Evolutionary conservation across 140 eudicot species (phyloP).

Genomic region (Ambrosia hybrid): DNA sequence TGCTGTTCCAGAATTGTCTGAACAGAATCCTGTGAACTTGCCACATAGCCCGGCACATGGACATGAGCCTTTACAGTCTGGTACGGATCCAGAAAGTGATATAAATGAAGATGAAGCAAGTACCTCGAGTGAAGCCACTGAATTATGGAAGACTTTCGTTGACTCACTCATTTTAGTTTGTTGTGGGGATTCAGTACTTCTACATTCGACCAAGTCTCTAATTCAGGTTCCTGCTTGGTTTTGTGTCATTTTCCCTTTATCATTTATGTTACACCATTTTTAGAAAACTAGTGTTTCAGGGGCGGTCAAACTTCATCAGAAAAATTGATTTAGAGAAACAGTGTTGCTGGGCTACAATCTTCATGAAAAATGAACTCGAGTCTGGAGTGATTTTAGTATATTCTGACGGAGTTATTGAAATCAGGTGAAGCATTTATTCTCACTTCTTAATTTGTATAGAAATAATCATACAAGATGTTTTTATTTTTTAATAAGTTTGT

Average conservation of each 20-base stretch:
- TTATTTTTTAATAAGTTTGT: background rate
- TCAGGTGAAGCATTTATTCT: slow-evolving; percentile 52
- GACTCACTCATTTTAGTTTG: slow-evolving; percentile 75
- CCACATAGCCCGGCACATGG: slow-evolving; percentile 47
- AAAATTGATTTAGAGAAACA: slow-evolving; percentile 54
- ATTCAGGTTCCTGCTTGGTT: slow-evolving; percentile 56
- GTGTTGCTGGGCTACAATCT: slow-evolving; percentile 69
- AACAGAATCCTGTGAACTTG: slow-evolving; percentile 31
- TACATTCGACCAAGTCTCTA: slow-evolving; percentile 61
- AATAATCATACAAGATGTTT: background rate
- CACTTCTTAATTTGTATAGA: slow-evolving; percentile 7
- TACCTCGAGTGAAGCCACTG: slow-evolving; percentile 32
- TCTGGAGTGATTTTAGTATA: slow-evolving; percentile 66
- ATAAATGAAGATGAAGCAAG: slow-evolving; percentile 33
- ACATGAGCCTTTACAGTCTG: too few relatives aligned
- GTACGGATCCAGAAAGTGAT: slow-evolving; percentile 43
- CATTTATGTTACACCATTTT: slow-evolving; percentile 15
- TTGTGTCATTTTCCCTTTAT: slow-evolving; percentile 15
- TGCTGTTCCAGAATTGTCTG: slow-evolving; percentile 48
- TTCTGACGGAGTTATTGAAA: slow-evolving; percentile 72
- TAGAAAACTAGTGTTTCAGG: slow-evolving; percentile 43
- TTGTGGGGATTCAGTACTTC: slow-evolving; percentile 54
- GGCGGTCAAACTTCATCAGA: slow-evolving; percentile 36
- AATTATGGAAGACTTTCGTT: slow-evolving; percentile 37
- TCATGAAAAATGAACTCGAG: slow-evolving; percentile 45